phyloP scores from a whole-genome alignment of 129 eudicot genomes.

The Kitagawia praeruptora region DNA sequence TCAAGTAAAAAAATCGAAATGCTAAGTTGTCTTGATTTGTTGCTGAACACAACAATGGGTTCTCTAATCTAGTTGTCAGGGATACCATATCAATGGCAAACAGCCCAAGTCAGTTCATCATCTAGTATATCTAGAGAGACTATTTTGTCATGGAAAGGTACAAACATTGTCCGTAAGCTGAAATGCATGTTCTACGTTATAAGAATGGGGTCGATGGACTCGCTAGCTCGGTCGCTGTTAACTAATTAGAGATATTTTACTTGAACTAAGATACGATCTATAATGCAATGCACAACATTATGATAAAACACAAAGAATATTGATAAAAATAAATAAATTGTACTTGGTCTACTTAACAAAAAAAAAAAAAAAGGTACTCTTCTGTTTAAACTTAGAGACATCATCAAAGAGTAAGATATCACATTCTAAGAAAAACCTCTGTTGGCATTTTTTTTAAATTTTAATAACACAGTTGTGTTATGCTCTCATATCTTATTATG shows the following conservation, averaged over 20 bases:
- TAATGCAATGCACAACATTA: neutral
- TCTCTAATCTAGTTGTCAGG: neutral
- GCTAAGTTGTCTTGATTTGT: neutral
- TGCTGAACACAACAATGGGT: neutral
- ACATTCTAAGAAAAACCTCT: neutral
- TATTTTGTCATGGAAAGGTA: neutral
- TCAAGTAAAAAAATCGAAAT: neutral
- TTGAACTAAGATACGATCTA: neutral
- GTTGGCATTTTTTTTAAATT: neutral
- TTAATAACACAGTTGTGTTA: neutral
- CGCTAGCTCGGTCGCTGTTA: neutral
- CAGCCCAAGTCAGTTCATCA: neutral
- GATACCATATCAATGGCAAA: neutral
- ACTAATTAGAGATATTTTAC: neutral
- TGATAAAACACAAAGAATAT: neutral
- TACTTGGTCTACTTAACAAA: neutral
- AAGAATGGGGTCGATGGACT: neutral
- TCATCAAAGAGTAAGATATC: neutral
- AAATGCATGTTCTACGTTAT: conserved; percentile 1
- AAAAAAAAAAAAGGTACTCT: no score
- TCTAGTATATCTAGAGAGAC: neutral
- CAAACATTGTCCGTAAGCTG: neutral
- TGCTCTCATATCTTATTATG: neutral
- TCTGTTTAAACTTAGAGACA: neutral
- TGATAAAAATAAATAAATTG: neutral